Evolutionary conservation across 768 basidiomycete genomes (phyloP), one percentile per base, ranked within the genome.

Genomic region (Leccinum rimulosum): DNA sequence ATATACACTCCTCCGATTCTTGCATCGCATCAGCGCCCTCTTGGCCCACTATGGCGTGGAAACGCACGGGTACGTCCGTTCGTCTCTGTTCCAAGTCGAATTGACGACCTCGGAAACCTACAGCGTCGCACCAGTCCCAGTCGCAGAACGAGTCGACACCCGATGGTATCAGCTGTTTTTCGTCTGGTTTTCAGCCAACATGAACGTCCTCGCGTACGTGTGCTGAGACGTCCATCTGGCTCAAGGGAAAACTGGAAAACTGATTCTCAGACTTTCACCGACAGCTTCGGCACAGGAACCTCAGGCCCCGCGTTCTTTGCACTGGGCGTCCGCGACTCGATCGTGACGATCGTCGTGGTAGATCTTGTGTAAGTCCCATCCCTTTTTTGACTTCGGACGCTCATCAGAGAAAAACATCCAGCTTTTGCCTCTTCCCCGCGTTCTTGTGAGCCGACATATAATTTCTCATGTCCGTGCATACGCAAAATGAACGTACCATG

Each of bases 241-340:
- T 14, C 22, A 27, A 15, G 7, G 25, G 10, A 27, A 17, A 27
- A 22, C 9, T 10, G 45, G 10, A 30, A 31, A 50, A 38, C n/a
- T 15, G 14, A 35, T n/a, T 12, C 22, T 14, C 9, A 7, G 15
- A 7, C 15, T 52, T 33, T 30, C 3, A 22, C 43, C 4, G 14
- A 36, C 48, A 82, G 80, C 6, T 78, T 83, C 54, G 76, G 80
- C 9, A 78, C 80, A 10, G 83, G 83, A 1, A 77, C 78, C 0
- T 70, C 78, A 0, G 83, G 83, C 0, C 83, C 83, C 0, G 75
- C 80, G 1, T 77, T 79, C 59, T 84, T 79, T 61, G 74, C 75
- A 3, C 70, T 84, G 17, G 76, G 79, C 10, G 66, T 80, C 43
- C 72, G 75, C 14, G 77, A 82, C 57, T 72, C 80, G 11, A 73